Conservation (phyloP, 2,329 filamentous ascomycete genomes). For the Fusarium sp. region DNA sequence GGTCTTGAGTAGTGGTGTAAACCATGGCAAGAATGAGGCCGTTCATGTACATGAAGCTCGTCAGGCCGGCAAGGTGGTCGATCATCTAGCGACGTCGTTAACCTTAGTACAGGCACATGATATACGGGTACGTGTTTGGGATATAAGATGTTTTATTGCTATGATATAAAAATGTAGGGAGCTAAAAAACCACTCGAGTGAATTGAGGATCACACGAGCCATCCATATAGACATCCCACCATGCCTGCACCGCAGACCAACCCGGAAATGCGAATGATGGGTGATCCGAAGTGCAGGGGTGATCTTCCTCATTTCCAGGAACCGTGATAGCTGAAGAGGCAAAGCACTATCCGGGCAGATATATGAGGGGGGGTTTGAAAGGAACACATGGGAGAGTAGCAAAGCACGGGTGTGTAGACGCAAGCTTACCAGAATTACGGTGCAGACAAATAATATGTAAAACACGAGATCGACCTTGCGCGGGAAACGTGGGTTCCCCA, state of each 20-base stretch:
- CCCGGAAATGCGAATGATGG: conserved; percentile 77
- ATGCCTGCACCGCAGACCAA: conserved; percentile 75
- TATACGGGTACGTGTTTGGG: conserved; percentile 19
- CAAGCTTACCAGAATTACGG: conserved; percentile 80
- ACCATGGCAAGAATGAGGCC: conserved; percentile 82
- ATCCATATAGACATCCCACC: conserved; percentile 80
- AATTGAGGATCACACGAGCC: conserved; percentile 72
- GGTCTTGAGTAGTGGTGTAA: conserved; percentile 89
- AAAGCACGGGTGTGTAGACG: conserved; percentile 41
- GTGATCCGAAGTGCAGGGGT: conserved; percentile 72
- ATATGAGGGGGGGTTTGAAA: conserved; percentile 61
- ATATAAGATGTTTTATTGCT: conserved; percentile 36
- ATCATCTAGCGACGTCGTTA: conserved; percentile 47
- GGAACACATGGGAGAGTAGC: conserved; percentile 26
- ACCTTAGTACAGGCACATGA: conserved; percentile 26
- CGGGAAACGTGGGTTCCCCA: conserved; percentile 75
- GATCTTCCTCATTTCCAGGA: conserved; percentile 87
- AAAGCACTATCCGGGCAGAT: conserved; percentile 82
- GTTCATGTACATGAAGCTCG: conserved; percentile 60
- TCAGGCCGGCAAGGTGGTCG: conserved; percentile 50
- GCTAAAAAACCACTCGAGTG: conserved; percentile 68
- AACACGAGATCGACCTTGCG: conserved; percentile 82
- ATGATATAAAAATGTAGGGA: conserved; percentile 67
- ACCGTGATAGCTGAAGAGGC: conserved; percentile 79
- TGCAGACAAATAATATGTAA: conserved; percentile 80